Conservation (phyloP, 768 basidiomycete genomes). For the Calvatia gigantea region DNA sequence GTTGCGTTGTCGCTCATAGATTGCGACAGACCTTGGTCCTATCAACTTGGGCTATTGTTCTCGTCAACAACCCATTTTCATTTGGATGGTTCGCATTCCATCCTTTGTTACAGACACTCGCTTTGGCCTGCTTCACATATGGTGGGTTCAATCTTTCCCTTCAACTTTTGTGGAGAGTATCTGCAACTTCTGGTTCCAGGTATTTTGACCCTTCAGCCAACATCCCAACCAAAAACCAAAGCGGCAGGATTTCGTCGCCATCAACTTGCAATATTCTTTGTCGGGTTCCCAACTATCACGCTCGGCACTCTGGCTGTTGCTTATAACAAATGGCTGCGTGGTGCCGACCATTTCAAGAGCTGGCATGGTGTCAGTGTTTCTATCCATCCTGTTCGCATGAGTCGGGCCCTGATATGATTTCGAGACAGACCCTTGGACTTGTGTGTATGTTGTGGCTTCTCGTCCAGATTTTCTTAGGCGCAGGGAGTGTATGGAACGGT, state of each 20-base stretch:
- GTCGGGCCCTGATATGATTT: background rate
- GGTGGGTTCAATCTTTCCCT: slow-evolving; percentile 37
- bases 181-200: slow-evolving; percentile 33
- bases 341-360: slow-evolving; percentile 56
- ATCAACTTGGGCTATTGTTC: slow-evolving; percentile 42
- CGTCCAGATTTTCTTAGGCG: slow-evolving; percentile 60
- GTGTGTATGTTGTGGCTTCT: slow-evolving; percentile 58
- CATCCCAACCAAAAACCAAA: slow-evolving; percentile 62
- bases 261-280: slow-evolving; percentile 53
- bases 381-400: background rate
- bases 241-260: slow-evolving; percentile 67
- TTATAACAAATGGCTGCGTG: slow-evolving; percentile 54
- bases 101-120: slow-evolving; percentile 58
- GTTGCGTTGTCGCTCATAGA: too few species aligned
- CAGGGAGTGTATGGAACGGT: slow-evolving; percentile 72
- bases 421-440: slow-evolving; percentile 58
- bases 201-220: slow-evolving; percentile 74
- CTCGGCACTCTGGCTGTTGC: slow-evolving; percentile 61
- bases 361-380: slow-evolving; percentile 67
- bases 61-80: slow-evolving; percentile 39
- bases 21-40: slow-evolving; percentile 33
- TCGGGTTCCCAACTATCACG: slow-evolving; percentile 55
- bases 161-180: too few species aligned
- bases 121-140: slow-evolving; percentile 53
- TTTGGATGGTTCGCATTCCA: slow-evolving; percentile 67